Conservation (phyloP, 2,329 filamentous ascomycete species). For the Stachybotrys chartarum region DNA sequence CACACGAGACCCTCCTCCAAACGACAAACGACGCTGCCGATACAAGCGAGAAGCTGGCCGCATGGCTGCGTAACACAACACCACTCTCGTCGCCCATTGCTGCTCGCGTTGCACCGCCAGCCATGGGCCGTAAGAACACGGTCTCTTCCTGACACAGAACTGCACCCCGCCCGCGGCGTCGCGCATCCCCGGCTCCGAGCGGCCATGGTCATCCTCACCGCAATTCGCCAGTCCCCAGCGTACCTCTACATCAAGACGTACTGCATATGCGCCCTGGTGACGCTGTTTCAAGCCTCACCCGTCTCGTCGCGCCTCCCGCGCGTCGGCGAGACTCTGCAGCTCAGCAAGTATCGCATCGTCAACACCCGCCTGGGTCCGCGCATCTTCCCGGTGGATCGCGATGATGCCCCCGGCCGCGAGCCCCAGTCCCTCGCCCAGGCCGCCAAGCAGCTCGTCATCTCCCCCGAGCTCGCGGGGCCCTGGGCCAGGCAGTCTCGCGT, state of each 20-base stretch:
- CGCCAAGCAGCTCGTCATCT: background rate
- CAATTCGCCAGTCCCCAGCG: constrained; percentile 13
- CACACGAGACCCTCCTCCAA: no score
- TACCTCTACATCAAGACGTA: constrained; percentile 15
- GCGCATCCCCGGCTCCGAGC: no score
- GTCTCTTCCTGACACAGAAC: no score
- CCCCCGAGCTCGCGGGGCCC: background rate
- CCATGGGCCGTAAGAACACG: no score
- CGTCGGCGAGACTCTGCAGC: constrained; percentile 2
- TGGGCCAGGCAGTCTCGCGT: background rate
- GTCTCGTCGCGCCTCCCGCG: constrained; percentile 8
- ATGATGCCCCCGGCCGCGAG: background rate
- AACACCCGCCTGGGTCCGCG: background rate
- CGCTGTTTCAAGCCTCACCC: constrained; percentile 12
- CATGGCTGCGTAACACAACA: no score
- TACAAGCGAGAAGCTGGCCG: no score
- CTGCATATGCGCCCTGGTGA: constrained; percentile 12
- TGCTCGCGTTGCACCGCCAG: no score
- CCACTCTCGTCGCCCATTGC: no score
- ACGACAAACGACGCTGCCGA: no score
- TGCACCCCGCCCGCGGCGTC: no score
- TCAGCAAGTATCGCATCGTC: background rate
- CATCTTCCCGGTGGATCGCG: background rate
- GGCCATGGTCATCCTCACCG: constrained; percentile 13
- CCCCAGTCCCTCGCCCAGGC: background rate